phyloP scores from a whole-genome alignment of 805 yeast genomes.

The Suhomyces tanzawaensis region DNA sequence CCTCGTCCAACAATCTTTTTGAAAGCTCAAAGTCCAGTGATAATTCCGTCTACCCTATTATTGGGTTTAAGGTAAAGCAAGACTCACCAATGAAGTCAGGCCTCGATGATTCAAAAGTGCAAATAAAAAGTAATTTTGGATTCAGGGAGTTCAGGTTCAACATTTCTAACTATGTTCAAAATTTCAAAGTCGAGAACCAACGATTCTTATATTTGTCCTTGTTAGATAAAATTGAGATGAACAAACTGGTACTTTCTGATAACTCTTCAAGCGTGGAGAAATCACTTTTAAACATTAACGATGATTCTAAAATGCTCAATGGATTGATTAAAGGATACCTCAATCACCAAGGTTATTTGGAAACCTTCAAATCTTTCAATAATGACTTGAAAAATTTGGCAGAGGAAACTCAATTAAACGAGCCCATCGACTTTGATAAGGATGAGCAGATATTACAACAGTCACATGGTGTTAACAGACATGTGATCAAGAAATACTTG shows the following conservation, averaged over 20 bases:
- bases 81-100: constrained; percentile 9
- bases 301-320: constrained; percentile 28
- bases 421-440: constrained; percentile 10
- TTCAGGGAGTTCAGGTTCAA: constrained; percentile 58
- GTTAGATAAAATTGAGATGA: constrained; percentile 18
- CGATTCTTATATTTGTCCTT: constrained; percentile 18
- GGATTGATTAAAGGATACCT: constrained; percentile 38
- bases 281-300: constrained; percentile 13
- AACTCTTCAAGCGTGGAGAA: constrained; percentile 4
- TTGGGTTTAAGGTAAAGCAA: constrained; percentile 32
- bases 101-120: constrained; percentile 13
- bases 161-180: constrained; percentile 50
- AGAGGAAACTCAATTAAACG: constrained; percentile 9
- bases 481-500: constrained; percentile 41
- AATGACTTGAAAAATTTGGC: constrained; percentile 28
- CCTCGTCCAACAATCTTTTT: constrained; percentile 10
- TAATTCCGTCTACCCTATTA: constrained; percentile 30
- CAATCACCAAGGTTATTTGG: constrained; percentile 37
- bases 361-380: constrained; percentile 33
- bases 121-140: constrained; percentile 55
- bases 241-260: constrained; percentile 6
- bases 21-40: constrained; percentile 15
- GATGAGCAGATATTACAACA: constrained; percentile 8
- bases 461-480: constrained; percentile 31
- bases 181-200: constrained; percentile 36